Conservation (phyloP, 202 grass and related monocot genomes). For the Zizania palustris region DNA sequence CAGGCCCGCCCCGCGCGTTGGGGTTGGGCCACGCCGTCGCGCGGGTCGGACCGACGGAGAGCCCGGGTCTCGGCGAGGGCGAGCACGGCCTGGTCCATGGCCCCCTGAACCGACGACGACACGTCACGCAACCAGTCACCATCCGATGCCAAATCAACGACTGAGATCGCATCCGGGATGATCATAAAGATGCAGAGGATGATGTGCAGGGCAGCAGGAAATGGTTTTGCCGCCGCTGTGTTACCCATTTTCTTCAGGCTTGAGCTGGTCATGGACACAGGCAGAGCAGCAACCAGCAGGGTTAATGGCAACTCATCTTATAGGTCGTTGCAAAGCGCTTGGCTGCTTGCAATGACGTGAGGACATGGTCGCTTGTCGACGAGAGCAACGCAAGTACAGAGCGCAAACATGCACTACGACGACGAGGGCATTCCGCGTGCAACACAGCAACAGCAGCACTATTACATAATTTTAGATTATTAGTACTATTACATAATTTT, state of each 20-base stretch:
- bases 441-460: no score
- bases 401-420: background rate
- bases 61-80: background rate
- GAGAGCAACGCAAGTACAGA: background rate
- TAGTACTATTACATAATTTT: no score
- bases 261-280: background rate
- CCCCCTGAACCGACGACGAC: background rate
- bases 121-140: background rate
- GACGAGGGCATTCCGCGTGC: background rate
- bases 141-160: background rate
- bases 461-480: no score
- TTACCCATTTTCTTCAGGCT: background rate
- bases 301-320: background rate
- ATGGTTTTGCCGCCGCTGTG: no score
- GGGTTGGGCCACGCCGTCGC: background rate
- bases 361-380: background rate
- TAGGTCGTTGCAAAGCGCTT: background rate
- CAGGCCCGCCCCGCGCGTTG: background rate
- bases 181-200: background rate
- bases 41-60: background rate
- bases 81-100: background rate
- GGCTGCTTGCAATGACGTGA: background rate
- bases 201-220: background rate
- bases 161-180: background rate
- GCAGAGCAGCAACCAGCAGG: background rate